These are phyloP conservation scores for Xylaria acuta DNA, from an alignment of 495 filamentous ascomycete species.

Conservation along the genomic window DNA sequence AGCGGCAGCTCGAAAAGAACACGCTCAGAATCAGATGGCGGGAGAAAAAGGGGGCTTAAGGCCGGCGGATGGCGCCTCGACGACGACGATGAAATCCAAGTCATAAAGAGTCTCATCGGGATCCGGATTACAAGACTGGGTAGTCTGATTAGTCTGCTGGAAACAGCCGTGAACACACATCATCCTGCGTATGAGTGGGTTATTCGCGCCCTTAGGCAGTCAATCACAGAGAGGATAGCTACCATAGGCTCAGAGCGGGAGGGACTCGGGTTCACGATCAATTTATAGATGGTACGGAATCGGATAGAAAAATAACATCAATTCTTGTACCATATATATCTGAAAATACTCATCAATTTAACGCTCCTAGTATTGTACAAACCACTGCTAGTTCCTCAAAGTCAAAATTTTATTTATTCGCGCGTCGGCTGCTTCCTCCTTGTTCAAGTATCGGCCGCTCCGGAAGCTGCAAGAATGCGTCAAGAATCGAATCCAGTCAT, in stretches of 20 bases:
- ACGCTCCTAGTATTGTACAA: background rate
- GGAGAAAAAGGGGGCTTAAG: background rate
- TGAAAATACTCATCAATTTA: too few species aligned
- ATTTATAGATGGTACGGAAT: too few species aligned
- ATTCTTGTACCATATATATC: too few species aligned
- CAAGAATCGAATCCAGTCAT: background rate
- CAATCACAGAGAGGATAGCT: too few species aligned
- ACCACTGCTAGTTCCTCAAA: background rate
- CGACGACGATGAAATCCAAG: constrained; percentile 1
- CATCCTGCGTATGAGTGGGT: constrained; percentile 17
- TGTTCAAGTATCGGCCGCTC: background rate
- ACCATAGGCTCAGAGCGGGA: too few species aligned
- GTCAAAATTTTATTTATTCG: background rate
- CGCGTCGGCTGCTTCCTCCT: background rate
- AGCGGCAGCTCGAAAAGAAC: background rate
- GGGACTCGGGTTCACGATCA: too few species aligned
- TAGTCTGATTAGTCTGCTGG: background rate
- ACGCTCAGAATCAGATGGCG: constrained; percentile 1
- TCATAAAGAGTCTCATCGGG: background rate
- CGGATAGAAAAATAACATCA: too few species aligned
- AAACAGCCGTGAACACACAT: background rate
- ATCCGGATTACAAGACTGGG: constrained; percentile 5
- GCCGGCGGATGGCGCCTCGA: constrained; percentile 11
- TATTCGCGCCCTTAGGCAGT: constrained; percentile 2
- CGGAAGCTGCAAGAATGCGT: background rate